Percentiles rank a stretch among this genome's conserved stretches.
These are phyloP conservation scores for Phytophthora sansomeana DNA, from an alignment of 352 stramenopile genomes.

Conservation along the genomic window DNA sequence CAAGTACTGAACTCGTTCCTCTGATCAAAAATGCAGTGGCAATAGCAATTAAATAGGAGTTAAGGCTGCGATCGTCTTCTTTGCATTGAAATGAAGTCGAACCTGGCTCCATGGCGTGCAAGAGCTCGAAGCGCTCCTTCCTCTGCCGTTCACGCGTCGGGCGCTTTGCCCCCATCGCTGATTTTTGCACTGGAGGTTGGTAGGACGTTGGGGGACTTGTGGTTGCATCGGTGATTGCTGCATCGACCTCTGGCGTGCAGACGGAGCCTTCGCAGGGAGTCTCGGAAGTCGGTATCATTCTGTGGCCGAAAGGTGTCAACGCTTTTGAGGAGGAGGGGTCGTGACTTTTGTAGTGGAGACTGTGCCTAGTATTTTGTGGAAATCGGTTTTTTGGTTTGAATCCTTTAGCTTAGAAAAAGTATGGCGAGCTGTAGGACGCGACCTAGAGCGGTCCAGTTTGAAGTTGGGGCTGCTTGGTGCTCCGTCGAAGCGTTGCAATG, in stretches of 20 bases:
- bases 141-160: conserved; percentile 57
- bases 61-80: neutral
- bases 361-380: conserved; percentile 12
- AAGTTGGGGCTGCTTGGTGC: conserved; percentile 18
- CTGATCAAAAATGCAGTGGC: conserved; percentile 27
- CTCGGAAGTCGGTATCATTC: conserved; percentile 22
- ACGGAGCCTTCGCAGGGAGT: conserved; percentile 6
- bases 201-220: neutral
- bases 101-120: conserved; percentile 72
- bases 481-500: neutral
- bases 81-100: conserved; percentile 4
- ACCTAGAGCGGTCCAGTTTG: conserved; percentile 5
- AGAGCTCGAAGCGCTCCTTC: conserved; percentile 56
- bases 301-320: conserved; percentile 23
- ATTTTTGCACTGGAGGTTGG: conserved; percentile 11
- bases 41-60: neutral
- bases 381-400: conserved; percentile 15
- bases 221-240: conserved; percentile 2
- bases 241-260: conserved; percentile 3
- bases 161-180: conserved; percentile 31
- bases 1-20: conserved; percentile 62
- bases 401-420: conserved; percentile 26
- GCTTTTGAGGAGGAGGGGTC: neutral
- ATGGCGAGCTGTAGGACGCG: neutral
- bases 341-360: neutral